Evolutionary conservation across 1,139 yeast species (phyloP).

Genomic region (Geotrichum fermentans): DNA sequence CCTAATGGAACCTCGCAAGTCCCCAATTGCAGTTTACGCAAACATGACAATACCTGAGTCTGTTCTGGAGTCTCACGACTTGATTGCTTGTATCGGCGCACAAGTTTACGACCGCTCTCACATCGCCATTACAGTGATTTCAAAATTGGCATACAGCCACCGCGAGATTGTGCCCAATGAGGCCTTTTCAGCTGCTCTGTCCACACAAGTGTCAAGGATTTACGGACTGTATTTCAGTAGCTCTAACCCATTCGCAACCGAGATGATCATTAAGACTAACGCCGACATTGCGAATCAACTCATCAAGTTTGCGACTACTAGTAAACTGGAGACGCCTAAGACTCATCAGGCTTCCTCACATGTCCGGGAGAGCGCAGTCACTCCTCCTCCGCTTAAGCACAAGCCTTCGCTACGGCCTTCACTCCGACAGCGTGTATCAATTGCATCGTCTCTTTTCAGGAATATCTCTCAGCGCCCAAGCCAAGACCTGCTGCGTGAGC

Average conservation of each 20-base stretch:
- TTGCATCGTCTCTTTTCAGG: constrained; percentile 10
- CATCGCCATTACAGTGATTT: constrained; percentile 26
- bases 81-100: constrained; percentile 41
- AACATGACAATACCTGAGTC: constrained; percentile 45
- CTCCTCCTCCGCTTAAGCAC: neutral
- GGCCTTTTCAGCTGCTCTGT: constrained; percentile 30
- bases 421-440: constrained; percentile 6
- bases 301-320: constrained; percentile 30
- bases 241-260: constrained; percentile 30
- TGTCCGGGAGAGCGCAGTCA: neutral
- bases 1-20: constrained; percentile 44
- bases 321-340: constrained; percentile 15
- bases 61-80: constrained; percentile 38
- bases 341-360: neutral
- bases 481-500: neutral
- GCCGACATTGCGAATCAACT: constrained; percentile 26
- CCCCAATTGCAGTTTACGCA: constrained; percentile 62
- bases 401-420: neutral
- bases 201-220: constrained; percentile 34
- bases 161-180: constrained; percentile 28
- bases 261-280: constrained; percentile 30
- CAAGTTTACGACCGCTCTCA: constrained; percentile 22
- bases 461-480: constrained; percentile 4
- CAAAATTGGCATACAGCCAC: constrained; percentile 31
- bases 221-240: constrained; percentile 35